These are phyloP conservation scores for Calendula officinalis DNA, from an alignment of 129 eudicot genomes.

Conservation along the genomic window DNA sequence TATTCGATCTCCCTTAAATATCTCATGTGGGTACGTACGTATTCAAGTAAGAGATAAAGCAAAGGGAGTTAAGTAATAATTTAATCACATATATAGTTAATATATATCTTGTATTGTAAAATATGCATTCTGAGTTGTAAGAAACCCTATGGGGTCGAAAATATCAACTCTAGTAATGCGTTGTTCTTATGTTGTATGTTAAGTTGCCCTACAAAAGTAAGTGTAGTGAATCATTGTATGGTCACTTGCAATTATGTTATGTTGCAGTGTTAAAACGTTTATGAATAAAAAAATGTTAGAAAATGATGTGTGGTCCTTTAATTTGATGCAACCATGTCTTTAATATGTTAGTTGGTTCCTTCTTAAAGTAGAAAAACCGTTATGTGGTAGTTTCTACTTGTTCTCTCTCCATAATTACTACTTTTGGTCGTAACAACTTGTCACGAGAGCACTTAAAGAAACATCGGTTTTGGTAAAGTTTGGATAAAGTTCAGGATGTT, in stretches of 20 bases:
- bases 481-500: too few relatives aligned
- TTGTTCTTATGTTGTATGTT: conserved; percentile 28
- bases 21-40: background rate
- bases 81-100: background rate
- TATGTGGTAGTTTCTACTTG: conserved; percentile 42
- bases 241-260: conserved; percentile 32
- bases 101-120: conserved; percentile 16
- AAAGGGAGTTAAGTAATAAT: conserved; percentile 8
- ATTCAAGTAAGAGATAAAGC: conserved; percentile 15
- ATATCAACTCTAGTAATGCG: conserved; percentile 37
- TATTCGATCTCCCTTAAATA: conserved; percentile 12
- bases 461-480: background rate
- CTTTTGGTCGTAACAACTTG: background rate
- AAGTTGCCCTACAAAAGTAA: conserved; percentile 28
- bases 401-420: conserved; percentile 28
- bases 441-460: background rate
- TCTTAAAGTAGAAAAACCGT: conserved; percentile 38
- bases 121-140: conserved; percentile 21
- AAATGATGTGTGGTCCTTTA: conserved; percentile 46
- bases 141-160: conserved; percentile 14
- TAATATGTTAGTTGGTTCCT: conserved; percentile 45
- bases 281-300: conserved; percentile 32
- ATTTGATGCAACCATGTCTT: conserved; percentile 35
- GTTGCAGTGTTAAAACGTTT: conserved; percentile 32
- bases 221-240: conserved; percentile 38